Evolutionary conservation across 2,329 filamentous ascomycete genomes (phyloP), one percentile per base, ranked within the genome.

Genomic region (Fusarium pseudoanthophilum): DNA sequence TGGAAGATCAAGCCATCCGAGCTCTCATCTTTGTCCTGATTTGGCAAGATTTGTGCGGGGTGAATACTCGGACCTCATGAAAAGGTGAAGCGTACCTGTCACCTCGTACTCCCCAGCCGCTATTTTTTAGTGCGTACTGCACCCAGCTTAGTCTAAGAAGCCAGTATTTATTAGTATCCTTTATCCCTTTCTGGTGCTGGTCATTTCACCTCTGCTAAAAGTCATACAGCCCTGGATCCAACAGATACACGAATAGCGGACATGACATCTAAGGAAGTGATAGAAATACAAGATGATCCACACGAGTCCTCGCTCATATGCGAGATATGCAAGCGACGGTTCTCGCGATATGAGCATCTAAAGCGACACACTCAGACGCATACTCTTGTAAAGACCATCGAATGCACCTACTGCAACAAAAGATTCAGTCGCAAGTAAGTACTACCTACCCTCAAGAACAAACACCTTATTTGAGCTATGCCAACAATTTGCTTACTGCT

Each of bases 371-470:
- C 6, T 14, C 30, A 52, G 18, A 52, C 48, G 13, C n/a, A 52
- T 14, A 7, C 16, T 24, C 16, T 36, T 4, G 20, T 5, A 11
- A 52, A 24, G n/a, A 1, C 48, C 4, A 20, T 52, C 2, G 18
- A 52, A 26, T 52, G 48, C n/a, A 34, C 8, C n/a, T 7, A 24
- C 16, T 52, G 48, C n/a, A 34, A 20, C 20, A 52, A 20, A 20
- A 34, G 21, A 24, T 51, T 51, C 6, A 51, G 48, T 20, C 30
- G 48, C 30, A 51, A 26, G 48, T 51, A 4, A 15, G 48, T 20
- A 11, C 4, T 16, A 9, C 15, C 6, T 26, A 0, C 1, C 28
- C 18, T 9, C 14, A 18, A 1, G 20, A 18, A 30, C 20, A 30
- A 49, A 3, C 14, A 18, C 2, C 4, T 9, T 7, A 6, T n/a